These are phyloP conservation scores for Pseudogymnoascus destructans DNA, from an alignment of 2,329 filamentous ascomycete genomes.

Conservation along the genomic window DNA sequence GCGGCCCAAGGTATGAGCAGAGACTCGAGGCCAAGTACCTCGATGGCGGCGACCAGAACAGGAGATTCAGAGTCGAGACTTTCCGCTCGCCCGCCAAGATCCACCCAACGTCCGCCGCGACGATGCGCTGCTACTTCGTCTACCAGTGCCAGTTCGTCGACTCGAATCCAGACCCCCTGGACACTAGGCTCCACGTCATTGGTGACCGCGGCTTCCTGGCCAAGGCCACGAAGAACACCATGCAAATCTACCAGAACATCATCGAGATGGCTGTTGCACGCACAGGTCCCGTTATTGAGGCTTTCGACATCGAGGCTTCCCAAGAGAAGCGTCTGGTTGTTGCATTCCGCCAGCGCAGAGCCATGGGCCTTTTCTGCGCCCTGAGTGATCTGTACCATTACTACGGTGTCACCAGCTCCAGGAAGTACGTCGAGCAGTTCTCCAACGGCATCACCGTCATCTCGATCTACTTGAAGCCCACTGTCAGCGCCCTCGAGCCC, in stretches of 20 bases:
- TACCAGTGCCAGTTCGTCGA: conserved; percentile 90
- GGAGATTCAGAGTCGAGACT: conserved; percentile 86
- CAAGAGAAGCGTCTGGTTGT: conserved; percentile 89
- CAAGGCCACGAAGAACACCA: conserved; percentile 92
- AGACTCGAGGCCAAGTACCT: conserved; percentile 92
- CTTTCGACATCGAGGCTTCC: conserved; percentile 86
- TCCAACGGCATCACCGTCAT: conserved; percentile 97
- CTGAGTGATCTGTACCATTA: conserved; percentile 96
- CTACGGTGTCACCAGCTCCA: conserved; percentile 89
- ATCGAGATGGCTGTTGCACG: conserved; percentile 73
- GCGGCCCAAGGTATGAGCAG: conserved; percentile 84
- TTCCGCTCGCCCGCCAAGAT: conserved; percentile 83
- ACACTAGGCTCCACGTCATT: conserved; percentile 83
- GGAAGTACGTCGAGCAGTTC: conserved; percentile 98
- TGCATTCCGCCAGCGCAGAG: conserved; percentile 86
- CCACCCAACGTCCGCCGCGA: conserved; percentile 57
- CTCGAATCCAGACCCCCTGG: conserved; percentile 56
- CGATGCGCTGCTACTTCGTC: conserved; percentile 94
- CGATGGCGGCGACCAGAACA: conserved; percentile 55
- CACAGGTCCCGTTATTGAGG: conserved; percentile 91
- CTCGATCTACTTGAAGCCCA: conserved; percentile 78
- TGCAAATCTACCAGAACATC: conserved; percentile 88
- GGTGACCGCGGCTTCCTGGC: conserved; percentile 88
- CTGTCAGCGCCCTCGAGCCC: conserved; percentile 41
- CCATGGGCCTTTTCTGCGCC: conserved; percentile 86